Conservation (phyloP, 2,329 filamentous ascomycete species). For the Colletotrichum incanum region DNA sequence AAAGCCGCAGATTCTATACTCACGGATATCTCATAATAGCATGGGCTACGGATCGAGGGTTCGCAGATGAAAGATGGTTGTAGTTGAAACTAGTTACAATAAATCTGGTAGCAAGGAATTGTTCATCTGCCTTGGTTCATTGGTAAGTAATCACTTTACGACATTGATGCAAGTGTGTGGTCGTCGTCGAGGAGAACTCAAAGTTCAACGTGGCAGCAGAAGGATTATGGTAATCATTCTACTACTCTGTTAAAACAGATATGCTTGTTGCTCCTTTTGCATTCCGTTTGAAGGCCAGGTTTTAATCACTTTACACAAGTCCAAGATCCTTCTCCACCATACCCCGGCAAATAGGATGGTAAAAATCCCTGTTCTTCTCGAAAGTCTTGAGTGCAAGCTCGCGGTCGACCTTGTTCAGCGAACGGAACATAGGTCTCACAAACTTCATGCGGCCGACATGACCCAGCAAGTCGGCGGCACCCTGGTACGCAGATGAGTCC, state of each 20-base stretch:
- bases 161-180: background rate
- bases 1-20: background rate
- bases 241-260: background rate
- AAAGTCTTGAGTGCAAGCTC: conserved; percentile 86
- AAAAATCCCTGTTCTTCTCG: conserved; percentile 90
- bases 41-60: background rate
- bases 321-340: conserved; percentile 90
- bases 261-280: background rate
- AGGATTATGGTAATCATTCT: background rate
- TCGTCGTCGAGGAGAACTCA: background rate
- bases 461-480: conserved; percentile 82
- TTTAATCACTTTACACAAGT: conserved; percentile 17
- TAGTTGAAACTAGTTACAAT: background rate
- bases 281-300: too few species aligned
- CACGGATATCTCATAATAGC: background rate
- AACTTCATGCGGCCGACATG: conserved; percentile 97
- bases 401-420: conserved; percentile 81
- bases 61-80: background rate
- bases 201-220: background rate
- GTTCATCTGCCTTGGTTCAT: background rate
- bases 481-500: conserved; percentile 78
- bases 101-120: background rate
- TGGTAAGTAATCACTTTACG: background rate
- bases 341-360: conserved; percentile 91
- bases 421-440: conserved; percentile 86